Base-by-base conservation (phyloP, 1,284 basidiomycete genomes). In the Malassezia dermatis region DNA sequence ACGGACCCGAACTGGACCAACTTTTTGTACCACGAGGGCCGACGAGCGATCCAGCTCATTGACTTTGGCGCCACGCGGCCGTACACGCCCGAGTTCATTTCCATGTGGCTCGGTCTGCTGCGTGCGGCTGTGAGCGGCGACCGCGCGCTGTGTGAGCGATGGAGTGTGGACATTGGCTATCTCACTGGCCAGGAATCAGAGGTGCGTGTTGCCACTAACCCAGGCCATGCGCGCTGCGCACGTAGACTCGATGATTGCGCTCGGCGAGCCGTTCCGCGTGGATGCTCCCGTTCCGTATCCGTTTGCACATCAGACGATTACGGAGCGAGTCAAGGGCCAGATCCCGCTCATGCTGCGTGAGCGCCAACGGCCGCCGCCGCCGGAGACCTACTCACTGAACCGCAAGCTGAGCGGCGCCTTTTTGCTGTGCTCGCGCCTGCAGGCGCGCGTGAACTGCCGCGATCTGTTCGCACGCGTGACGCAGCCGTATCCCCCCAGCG, bases 1-100 rank as follows among this genome's bases (percentile, higher is more conserved):
- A 98, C 93, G 0, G 93, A 98, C 75, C 93, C 94, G 1, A 98
- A 99, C 72, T 96, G 88, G 87, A 88, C 87, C 21, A 98, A 96
- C 75, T 98, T 98, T 77, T 78, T 99, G 26, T 96, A 86, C 83
- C 86, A 91, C 75, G 70, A 79, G 4, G 46, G 53, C 8, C 63
- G 58, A 13, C 48, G 44, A 32, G 63, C 67, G 82, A 79, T 96
- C 48, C 87, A 89, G 66, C 79, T 99, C 19, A 88, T 98, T 56
- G 93, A 99, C 76, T 96, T 98, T 66, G 94, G 93, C 23, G 93
- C 94, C 2, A 89, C 88, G 0, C 81, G 91, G 35, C 83, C 84
- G 62, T 98, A 96, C 76, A 81, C 82, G 1, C 83, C 83, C 61
- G 80, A 81, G 57, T 98, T 98, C 71, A 91, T 95, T 78, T 86